Evolutionary conservation across 352 stramenopile genomes (phyloP).

Genomic region (Paralagenidium karlingii): DNA sequence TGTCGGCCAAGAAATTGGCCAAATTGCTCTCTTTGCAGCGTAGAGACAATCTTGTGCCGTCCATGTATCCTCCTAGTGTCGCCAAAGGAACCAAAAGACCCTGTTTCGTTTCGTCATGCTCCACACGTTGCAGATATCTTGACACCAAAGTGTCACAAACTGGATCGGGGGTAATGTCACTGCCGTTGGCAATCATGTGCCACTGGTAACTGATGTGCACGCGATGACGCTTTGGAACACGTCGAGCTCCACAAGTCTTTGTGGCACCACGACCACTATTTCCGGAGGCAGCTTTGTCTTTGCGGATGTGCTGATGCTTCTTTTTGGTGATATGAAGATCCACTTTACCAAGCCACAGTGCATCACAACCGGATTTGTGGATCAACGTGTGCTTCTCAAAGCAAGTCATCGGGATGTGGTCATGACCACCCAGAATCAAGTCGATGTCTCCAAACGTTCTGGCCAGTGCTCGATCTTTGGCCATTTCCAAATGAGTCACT

Average conservation of each 20-base stretch:
- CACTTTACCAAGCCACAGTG: slow-evolving; percentile 63
- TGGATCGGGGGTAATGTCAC: slow-evolving; percentile 31
- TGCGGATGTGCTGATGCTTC: background rate
- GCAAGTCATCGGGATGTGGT: slow-evolving; percentile 70
- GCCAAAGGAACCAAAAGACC: slow-evolving; percentile 26
- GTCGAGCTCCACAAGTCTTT: too few relatives aligned
- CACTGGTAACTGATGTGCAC: slow-evolving; percentile 28
- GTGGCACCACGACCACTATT: too few relatives aligned
- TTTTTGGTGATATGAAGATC: slow-evolving; percentile 32
- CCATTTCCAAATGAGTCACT: slow-evolving; percentile 64
- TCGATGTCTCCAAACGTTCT: slow-evolving; percentile 47
- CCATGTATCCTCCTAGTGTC: slow-evolving; percentile 20
- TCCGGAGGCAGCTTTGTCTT: too few relatives aligned
- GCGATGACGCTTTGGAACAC: background rate
- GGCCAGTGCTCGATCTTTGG: slow-evolving; percentile 40
- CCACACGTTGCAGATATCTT: slow-evolving; percentile 21
- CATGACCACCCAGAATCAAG: slow-evolving; percentile 82
- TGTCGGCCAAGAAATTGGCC: slow-evolving; percentile 69
- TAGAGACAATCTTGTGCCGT: slow-evolving; percentile 49
- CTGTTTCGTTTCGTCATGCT: slow-evolving; percentile 31
- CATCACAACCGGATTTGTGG: slow-evolving; percentile 80
- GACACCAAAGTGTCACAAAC: slow-evolving; percentile 25
- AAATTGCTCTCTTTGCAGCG: slow-evolving; percentile 53
- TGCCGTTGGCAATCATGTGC: slow-evolving; percentile 55
- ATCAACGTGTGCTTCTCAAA: slow-evolving; percentile 47